Percentiles rank a stretch among this genome's conserved stretches.
Evolutionary conservation across 176 grass and related monocot genomes (phyloP).

Genomic region (Hyparrhenia diplandra): DNA sequence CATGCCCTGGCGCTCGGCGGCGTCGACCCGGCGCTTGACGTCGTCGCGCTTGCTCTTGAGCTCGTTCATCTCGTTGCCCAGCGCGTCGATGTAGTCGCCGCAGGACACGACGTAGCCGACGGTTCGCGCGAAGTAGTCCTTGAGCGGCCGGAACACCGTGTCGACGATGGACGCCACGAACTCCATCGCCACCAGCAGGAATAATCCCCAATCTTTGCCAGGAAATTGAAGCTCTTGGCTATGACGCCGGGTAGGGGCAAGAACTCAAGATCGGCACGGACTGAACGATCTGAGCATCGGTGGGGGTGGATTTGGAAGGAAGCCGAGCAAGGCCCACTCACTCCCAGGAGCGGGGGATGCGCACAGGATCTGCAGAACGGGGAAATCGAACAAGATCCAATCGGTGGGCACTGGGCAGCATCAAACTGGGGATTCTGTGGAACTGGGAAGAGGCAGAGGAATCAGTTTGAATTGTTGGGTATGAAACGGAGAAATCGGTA

Average conservation of each 20-base stretch:
- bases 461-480: neutral
- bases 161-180: slow-evolving; percentile 70
- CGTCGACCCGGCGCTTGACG: slow-evolving; percentile 70
- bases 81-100: slow-evolving; percentile 56
- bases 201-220: neutral
- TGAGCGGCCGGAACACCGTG: slow-evolving; percentile 65
- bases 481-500: slow-evolving; percentile 8
- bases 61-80: slow-evolving; percentile 59
- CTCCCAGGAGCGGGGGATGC: neutral
- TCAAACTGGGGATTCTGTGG: neutral
- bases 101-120: slow-evolving; percentile 67
- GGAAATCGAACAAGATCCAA: slow-evolving; percentile 9
- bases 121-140: slow-evolving; percentile 73
- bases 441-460: neutral
- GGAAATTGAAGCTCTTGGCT: neutral
- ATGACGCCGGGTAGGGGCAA: neutral
- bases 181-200: slow-evolving; percentile 49
- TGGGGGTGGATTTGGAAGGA: neutral
- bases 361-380: neutral
- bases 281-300: neutral
- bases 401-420: neutral
- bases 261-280: neutral
- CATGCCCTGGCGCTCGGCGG: slow-evolving; percentile 74
- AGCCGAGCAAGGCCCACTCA: neutral
- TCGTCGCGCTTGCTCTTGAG: slow-evolving; percentile 90